Conservation (phyloP, 345 rosid species). For the Angophora floribunda region DNA sequence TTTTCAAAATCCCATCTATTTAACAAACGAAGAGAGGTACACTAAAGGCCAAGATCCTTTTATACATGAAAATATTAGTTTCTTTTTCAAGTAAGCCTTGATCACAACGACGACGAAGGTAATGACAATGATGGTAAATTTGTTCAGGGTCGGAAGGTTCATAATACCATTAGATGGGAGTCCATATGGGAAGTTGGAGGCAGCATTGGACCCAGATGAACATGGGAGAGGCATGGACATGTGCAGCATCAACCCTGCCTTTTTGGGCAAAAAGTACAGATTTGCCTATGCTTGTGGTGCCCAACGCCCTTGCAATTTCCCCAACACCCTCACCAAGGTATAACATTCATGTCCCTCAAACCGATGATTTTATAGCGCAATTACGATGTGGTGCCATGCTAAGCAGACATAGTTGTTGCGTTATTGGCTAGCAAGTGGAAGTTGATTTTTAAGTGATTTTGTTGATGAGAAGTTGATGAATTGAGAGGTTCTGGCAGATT, state of each 20-base stretch:
- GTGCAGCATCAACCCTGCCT: constrained; percentile 84
- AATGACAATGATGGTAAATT: not conserved
- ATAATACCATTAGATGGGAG: constrained; percentile 83
- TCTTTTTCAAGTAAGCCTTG: not conserved
- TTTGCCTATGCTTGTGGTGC: constrained; percentile 96
- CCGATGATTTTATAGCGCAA: not conserved
- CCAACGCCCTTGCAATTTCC: constrained; percentile 87
- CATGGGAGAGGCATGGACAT: constrained; percentile 98
- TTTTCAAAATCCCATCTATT: not conserved
- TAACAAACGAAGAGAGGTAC: not conserved
- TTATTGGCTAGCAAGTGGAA: not conserved
- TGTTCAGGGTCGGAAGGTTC: constrained; percentile 84
- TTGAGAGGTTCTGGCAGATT: constrained; percentile 24
- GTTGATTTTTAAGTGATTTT: not conserved
- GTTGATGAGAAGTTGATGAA: not conserved
- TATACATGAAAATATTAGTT: not conserved
- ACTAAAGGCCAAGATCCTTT: not conserved
- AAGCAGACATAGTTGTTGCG: not conserved
- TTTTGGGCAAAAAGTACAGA: constrained; percentile 64
- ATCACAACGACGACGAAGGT: not conserved
- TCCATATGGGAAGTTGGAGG: constrained; percentile 54
- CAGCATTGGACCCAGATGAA: constrained; percentile 78
- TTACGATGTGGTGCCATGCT: not conserved
- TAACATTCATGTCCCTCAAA: not conserved
- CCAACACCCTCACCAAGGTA: constrained; percentile 94